Percentiles rank a stretch among this genome's conserved stretches.
These are phyloP conservation scores for Phaeosphaeria sp. DNA, from an alignment of 2,329 filamentous ascomycete genomes.

Conservation along the genomic window DNA sequence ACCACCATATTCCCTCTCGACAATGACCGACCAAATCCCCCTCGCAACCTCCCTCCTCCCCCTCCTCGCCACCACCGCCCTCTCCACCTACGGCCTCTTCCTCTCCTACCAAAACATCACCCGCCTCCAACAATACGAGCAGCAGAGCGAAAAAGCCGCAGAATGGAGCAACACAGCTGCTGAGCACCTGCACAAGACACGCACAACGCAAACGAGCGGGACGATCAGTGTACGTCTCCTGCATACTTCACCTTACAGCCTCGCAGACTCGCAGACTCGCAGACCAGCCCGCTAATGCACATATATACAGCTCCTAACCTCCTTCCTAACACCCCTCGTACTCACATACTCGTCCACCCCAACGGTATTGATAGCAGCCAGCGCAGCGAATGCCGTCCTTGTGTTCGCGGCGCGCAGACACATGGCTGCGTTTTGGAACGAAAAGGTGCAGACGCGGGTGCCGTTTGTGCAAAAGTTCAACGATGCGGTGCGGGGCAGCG, in stretches of 20 bases:
- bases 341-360: constrained; percentile 10
- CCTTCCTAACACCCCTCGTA: constrained; percentile 30
- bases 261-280: not conserved
- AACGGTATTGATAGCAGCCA: constrained; percentile 7
- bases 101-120: constrained; percentile 45
- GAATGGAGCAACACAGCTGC: constrained; percentile 44
- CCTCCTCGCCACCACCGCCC: constrained; percentile 22
- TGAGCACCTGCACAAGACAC: constrained; percentile 41
- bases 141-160: constrained; percentile 44
- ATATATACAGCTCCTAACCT: constrained; percentile 24
- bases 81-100: constrained; percentile 41
- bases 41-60: constrained; percentile 16
- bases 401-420: constrained; percentile 27
- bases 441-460: constrained; percentile 36
- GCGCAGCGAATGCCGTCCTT: constrained; percentile 19
- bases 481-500: constrained; percentile 42
- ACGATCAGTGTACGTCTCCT: constrained; percentile 35
- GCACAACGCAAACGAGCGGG: constrained; percentile 43
- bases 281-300: not conserved
- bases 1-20: not conserved
- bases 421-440: constrained; percentile 44
- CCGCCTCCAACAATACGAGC: constrained; percentile 44
- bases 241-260: not conserved
- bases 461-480: constrained; percentile 48
- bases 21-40: constrained; percentile 5